Evolutionary conservation across 78 protist genomes (phyloP), one percentile per base, ranked within the genome.

Genomic region (Tieghemostelium lacteum): DNA sequence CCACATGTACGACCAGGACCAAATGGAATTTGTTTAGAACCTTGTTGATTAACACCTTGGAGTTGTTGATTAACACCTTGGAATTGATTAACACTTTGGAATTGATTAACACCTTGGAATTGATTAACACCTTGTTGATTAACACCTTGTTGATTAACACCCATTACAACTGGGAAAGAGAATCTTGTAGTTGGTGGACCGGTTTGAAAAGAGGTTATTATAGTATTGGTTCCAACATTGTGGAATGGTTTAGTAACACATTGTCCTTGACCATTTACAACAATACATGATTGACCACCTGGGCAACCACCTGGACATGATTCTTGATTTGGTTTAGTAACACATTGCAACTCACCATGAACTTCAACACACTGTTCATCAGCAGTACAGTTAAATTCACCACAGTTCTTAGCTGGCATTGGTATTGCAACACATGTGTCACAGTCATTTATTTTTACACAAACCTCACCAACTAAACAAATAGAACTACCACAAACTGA

Each of bases 361-460:
- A 2, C n/a, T 40, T 50, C 22, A 26, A 40, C 34, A 67, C 74
- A 67, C 26, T n/a, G 37, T 40, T 67, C 57, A 14, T 40, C 74
- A 0, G 45, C 58, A 26, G 19, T 29, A 67, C 74, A 67, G 40
- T 67, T n/a, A 19, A 8, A 16, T 14, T 40, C 31, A 40, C 74
- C 74, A 42, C 74, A 67, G 24, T 67, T 67, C 16, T n/a, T n/a
- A 10, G 26, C 50, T 71, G 77, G 77, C 12, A 2, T 33, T 71
- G 77, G 77, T 42, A 52, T 26, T 6, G 10, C 33, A 2, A 50
- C 77, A 52, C 77, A 71, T 71, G 45, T 61, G 5, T 22, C 1
- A 14, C 61, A 39, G 2, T 61, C 72, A 22, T 75, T 50, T n/a
- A 75, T 26, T 19, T 12, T 28, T 1, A n/a, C 49, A 75, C 86